These are phyloP conservation scores for Pyrenochaeta sp. DNA, from an alignment of 2,329 filamentous ascomycete genomes.

Conservation along the genomic window DNA sequence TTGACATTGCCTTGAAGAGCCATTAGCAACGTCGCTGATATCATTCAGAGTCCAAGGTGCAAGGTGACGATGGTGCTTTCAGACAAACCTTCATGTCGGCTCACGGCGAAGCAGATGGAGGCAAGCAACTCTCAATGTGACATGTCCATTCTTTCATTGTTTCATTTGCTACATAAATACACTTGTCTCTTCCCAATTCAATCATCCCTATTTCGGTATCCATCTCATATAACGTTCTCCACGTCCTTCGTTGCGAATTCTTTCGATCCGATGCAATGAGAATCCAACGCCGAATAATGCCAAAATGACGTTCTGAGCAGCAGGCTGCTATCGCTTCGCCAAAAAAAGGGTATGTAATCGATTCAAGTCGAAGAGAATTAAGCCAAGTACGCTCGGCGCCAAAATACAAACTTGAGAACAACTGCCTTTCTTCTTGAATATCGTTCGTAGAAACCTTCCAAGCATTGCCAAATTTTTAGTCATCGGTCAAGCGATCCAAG, in stretches of 20 bases:
- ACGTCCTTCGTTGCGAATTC: conserved; percentile 13
- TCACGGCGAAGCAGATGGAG: background rate
- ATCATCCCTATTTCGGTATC: conserved; percentile 18
- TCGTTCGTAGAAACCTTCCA: conserved; percentile 13
- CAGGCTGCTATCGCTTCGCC: conserved; percentile 34
- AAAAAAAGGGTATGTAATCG: conserved; percentile 44
- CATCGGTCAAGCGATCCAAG: conserved; percentile 67
- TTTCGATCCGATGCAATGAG: conserved; percentile 25
- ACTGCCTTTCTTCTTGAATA: conserved; percentile 19
- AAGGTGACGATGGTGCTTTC: background rate
- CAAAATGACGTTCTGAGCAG: conserved; percentile 36
- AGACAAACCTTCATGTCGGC: background rate
- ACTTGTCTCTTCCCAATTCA: conserved; percentile 26
- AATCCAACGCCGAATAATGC: conserved; percentile 43
- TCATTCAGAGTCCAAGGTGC: too few relatives aligned
- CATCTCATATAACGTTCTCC: conserved; percentile 8
- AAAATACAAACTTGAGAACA: conserved; percentile 34
- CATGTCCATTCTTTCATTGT: conserved; percentile 28
- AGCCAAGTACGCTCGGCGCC: conserved; percentile 38
- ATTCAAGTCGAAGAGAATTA: conserved; percentile 29
- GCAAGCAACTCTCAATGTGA: conserved; percentile 12
- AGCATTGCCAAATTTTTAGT: conserved; percentile 23
- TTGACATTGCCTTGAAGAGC: background rate
- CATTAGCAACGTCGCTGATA: background rate
- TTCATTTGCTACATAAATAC: conserved; percentile 40